phyloP scores from a whole-genome alignment of 495 filamentous ascomycete genomes.

The Daldinia bambusicola region DNA sequence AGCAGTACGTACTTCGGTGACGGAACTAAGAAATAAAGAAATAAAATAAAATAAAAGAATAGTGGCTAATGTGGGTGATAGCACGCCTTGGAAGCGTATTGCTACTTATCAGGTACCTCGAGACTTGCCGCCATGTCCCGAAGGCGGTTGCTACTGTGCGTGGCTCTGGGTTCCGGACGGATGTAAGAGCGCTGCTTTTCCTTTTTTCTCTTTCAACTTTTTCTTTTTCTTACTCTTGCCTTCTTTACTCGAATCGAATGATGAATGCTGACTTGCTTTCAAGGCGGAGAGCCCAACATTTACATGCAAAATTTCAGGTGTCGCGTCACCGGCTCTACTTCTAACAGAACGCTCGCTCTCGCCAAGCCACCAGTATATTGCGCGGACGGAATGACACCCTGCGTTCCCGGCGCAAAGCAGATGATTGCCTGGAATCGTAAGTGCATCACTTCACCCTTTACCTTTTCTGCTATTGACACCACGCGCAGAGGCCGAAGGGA shows the following conservation, averaged over 20 bases:
- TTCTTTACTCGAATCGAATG: background rate
- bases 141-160: slow-evolving; percentile 64
- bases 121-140: slow-evolving; percentile 59
- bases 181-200: slow-evolving; percentile 43
- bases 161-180: slow-evolving; percentile 67
- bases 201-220: background rate
- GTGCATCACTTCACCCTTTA: slow-evolving; percentile 6
- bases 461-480: background rate
- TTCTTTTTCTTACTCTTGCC: too few species aligned
- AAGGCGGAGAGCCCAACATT: slow-evolving; percentile 57
- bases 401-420: slow-evolving; percentile 65
- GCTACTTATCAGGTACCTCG: slow-evolving; percentile 60
- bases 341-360: slow-evolving; percentile 51
- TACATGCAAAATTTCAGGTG: slow-evolving; percentile 68
- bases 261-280: background rate
- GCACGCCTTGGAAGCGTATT: slow-evolving; percentile 62
- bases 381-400: slow-evolving; percentile 53
- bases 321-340: slow-evolving; percentile 59
- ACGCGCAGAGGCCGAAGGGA: slow-evolving; percentile 49
- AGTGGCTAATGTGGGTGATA: slow-evolving; percentile 15
- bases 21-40: too few species aligned
- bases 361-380: slow-evolving; percentile 59
- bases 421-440: slow-evolving; percentile 63
- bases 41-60: too few species aligned
- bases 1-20: slow-evolving; percentile 46